Conservation (phyloP, 2,329 filamentous ascomycete species). For the Didymella glomerata region DNA sequence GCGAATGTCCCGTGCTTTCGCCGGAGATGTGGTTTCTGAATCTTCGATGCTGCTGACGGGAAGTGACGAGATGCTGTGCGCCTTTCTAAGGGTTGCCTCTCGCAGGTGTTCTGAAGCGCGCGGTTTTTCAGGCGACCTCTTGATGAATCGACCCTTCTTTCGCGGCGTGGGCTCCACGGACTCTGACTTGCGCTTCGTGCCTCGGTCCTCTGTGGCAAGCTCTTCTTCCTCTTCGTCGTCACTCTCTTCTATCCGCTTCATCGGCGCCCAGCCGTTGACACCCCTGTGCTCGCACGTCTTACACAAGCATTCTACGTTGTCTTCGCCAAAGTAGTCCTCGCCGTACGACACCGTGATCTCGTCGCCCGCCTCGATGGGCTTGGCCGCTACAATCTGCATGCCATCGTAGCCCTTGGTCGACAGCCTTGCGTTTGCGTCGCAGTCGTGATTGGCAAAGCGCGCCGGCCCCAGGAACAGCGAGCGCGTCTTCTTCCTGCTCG, state of each 20-base stretch:
- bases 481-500: constrained; percentile 86
- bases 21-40: constrained; percentile 27
- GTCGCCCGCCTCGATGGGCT: constrained; percentile 84
- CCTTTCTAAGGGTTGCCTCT: constrained; percentile 42
- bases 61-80: constrained; percentile 44
- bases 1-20: constrained; percentile 36
- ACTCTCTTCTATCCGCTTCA: constrained; percentile 48
- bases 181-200: constrained; percentile 42
- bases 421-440: constrained; percentile 87
- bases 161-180: constrained; percentile 27
- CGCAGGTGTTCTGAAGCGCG: constrained; percentile 30
- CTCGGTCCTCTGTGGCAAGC: constrained; percentile 20
- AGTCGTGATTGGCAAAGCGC: constrained; percentile 97
- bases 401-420: constrained; percentile 84
- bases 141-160: constrained; percentile 27
- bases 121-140: constrained; percentile 24
- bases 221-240: constrained; percentile 42
- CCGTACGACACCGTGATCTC: constrained; percentile 98
- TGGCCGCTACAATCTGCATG: constrained; percentile 87
- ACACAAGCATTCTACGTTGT: constrained; percentile 95
- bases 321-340: constrained; percentile 92
- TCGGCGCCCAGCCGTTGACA: constrained; percentile 82
- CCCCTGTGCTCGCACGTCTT: constrained; percentile 79
- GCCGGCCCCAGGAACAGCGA: constrained; percentile 95
- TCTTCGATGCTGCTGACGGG: constrained; percentile 47